Conservation (phyloP, 163 green algal genomes). For the Scenedesmus sp. region DNA sequence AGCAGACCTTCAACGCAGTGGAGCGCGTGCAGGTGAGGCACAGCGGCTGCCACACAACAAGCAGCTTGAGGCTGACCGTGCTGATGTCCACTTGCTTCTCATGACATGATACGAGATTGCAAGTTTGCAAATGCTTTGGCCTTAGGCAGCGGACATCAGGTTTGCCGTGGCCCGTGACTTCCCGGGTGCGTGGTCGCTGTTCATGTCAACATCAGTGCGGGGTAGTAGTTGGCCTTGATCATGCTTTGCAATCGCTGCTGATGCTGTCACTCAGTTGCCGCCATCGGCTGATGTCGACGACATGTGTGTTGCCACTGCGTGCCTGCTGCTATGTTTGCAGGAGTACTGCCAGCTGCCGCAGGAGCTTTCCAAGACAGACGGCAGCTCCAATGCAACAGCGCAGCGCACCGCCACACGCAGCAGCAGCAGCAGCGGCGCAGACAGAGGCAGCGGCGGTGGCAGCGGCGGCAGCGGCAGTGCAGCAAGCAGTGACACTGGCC, state of each 20-base stretch:
- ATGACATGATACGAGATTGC: too few species aligned
- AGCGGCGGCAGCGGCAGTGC: background rate
- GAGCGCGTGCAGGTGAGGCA: slow-evolving; percentile 39
- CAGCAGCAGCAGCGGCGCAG: background rate
- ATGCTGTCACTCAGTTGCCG: too few species aligned
- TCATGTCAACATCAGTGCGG: too few species aligned
- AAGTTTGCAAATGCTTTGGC: too few species aligned
- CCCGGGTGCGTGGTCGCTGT: too few species aligned
- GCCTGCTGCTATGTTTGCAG: background rate
- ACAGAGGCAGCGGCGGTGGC: background rate
- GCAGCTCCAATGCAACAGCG: background rate
- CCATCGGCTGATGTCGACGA: too few species aligned
- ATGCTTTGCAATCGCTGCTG: too few species aligned
- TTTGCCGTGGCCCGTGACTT: too few species aligned
- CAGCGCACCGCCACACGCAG: background rate
- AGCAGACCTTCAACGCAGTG: slow-evolving; percentile 78
- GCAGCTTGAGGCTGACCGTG: background rate
- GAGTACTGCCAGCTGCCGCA: slow-evolving; percentile 52
- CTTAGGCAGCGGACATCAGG: too few species aligned
- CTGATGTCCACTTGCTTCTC: background rate
- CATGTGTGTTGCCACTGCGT: background rate
- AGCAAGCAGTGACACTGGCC: background rate
- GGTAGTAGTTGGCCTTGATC: too few species aligned
- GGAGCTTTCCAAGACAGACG: slow-evolving; percentile 20
- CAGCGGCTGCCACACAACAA: background rate